phyloP scores from a whole-genome alignment of 768 basidiomycete species.

The Tulasnella sp. region DNA sequence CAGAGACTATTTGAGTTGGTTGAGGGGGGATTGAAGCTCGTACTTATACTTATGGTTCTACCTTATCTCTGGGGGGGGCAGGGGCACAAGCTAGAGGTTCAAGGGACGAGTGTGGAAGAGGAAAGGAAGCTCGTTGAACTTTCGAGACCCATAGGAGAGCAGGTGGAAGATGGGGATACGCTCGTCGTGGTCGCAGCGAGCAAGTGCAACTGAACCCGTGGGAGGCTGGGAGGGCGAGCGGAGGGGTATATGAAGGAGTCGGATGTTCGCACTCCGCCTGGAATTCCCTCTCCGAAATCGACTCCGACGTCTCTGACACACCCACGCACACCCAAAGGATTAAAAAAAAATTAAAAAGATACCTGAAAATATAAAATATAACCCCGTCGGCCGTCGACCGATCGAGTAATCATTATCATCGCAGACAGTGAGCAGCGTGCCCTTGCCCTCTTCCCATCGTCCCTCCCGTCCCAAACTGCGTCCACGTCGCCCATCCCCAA shows the following conservation, averaged over 20 bases:
- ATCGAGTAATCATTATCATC: not conserved
- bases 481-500: conserved; percentile 13
- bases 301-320: not conserved
- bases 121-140: conserved; percentile 4
- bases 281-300: conserved; percentile 10
- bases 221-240: not conserved
- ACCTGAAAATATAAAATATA: not conserved
- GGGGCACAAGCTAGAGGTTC: conserved; percentile 3
- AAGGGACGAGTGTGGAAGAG: not conserved
- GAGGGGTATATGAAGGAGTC: not conserved
- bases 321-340: not conserved
- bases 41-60: conserved; percentile 3
- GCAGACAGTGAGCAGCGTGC: conserved; percentile 5
- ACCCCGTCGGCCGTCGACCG: not conserved
- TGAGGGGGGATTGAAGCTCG: not conserved
- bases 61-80: not conserved
- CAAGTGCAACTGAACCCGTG: conserved; percentile 1
- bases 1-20: not conserved
- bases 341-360: not conserved
- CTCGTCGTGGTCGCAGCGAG: not conserved
- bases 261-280: conserved; percentile 6
- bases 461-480: conserved; percentile 8
- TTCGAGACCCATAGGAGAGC: conserved; percentile 16
- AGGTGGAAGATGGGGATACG: conserved; percentile 21
- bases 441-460: not conserved